Evolutionary conservation across 768 basidiomycete species (phyloP).

Genomic region (Sporobolomyces pararoseus): DNA sequence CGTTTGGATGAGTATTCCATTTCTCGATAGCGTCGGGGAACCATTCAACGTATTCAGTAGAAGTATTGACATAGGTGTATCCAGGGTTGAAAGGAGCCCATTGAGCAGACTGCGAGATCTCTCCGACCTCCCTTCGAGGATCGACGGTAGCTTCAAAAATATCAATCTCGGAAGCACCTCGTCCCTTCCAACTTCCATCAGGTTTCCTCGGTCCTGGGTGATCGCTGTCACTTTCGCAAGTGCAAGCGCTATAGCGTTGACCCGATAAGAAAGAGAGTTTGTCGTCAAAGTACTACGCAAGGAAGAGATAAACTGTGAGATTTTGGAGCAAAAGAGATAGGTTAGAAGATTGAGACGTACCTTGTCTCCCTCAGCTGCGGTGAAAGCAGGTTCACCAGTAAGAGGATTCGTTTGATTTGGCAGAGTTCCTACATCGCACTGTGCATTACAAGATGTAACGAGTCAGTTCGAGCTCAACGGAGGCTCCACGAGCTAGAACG

Average conservation of each 20-base stretch:
- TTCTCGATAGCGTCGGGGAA: constrained; percentile 59
- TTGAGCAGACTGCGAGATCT: constrained; percentile 75
- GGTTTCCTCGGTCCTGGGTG: constrained; percentile 40
- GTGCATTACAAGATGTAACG: too few species aligned
- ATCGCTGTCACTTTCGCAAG: constrained; percentile 68
- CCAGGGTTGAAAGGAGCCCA: constrained; percentile 37
- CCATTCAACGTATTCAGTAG: constrained; percentile 20
- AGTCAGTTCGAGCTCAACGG: too few species aligned
- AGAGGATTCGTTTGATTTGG: constrained; percentile 33
- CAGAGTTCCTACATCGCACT: constrained; percentile 91
- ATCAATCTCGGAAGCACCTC: constrained; percentile 43
- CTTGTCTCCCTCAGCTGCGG: constrained; percentile 9
- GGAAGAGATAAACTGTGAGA: neutral
- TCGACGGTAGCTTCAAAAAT: constrained; percentile 39
- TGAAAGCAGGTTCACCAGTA: constrained; percentile 10
- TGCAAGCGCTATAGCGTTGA: constrained; percentile 80
- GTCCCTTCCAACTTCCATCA: constrained; percentile 42
- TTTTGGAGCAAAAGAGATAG: too few species aligned
- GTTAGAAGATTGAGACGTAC: neutral
- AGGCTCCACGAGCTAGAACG: too few species aligned
- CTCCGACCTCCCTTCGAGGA: constrained; percentile 52
- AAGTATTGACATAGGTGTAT: constrained; percentile 8
- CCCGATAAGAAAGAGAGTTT: constrained; percentile 66
- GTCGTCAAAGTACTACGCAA: constrained; percentile 54
- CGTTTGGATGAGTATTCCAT: constrained; percentile 24